Evolutionary conservation across 768 basidiomycete species (phyloP), one percentile per base, ranked within the genome.

Genomic region (Artomyces pyxidatus): DNA sequence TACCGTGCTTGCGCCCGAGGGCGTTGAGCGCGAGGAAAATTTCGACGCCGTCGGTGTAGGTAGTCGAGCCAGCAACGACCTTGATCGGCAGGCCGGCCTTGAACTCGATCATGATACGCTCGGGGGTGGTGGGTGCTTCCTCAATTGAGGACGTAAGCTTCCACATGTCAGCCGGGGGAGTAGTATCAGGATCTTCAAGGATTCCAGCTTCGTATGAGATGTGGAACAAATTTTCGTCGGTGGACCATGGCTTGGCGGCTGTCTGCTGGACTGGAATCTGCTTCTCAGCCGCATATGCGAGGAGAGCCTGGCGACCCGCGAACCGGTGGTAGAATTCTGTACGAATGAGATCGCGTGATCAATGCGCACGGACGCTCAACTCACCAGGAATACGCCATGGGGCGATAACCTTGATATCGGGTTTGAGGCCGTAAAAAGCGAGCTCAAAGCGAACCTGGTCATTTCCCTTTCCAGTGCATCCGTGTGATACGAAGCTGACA

Each of bases 171-270:
- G 66, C 64, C 16, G 95, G 95, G 46, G 96, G 96, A 5, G 92
- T 97, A 51, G 73, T 83, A 74, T 95, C 81, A 55, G 96, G 96
- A 63, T 98, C 88, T 67, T 99, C 96, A 55, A 99, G 83, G 66
- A 99, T 98, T 39, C 95, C 96, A 10, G 96, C 95, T 68, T 99
- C 96, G 71, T 97, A 99, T 16, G 96, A 98, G 70, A 98, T 99
- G 74, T 99, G 96, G 84, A 95, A 97, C 42, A 99, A 77, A 72
- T 98, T 99, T 72, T 98, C 96, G 65, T 99, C 95, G 6, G 96
- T 99, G 3, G 95, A 97, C 96, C 96, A 99, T 30, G 96, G 95
- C 71, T 98, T 97, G 48, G 94, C 78, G 10, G 88, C 78, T 40
- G 96, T 99, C 71, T 99, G 96, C 55, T 83, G 77, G 52, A 99